Conservation (phyloP, 331 rosid genomes). For the Stylosanthes scabra region DNA sequence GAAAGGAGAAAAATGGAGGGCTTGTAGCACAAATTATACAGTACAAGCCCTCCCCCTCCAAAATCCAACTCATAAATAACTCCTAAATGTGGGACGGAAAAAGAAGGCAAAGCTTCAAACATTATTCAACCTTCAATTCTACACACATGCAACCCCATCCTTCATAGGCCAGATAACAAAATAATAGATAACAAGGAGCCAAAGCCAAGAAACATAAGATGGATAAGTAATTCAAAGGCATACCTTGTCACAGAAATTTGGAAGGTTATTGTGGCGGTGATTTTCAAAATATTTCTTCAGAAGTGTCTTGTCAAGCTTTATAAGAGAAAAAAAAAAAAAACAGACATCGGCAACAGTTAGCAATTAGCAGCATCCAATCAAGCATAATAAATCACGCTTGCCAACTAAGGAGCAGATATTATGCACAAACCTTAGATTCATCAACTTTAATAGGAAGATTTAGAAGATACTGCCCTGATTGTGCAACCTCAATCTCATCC, state of each 20-base stretch:
- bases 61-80: no score
- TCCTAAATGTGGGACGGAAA: neutral
- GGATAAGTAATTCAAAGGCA: constrained; percentile 18
- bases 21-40: no score
- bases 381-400: constrained; percentile 25
- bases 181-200: constrained; percentile 13
- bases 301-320: constrained; percentile 88
- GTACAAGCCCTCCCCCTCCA: no score
- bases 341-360: constrained; percentile 40
- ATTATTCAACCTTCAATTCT: neutral
- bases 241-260: constrained; percentile 93
- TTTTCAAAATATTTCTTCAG: constrained; percentile 71
- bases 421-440: constrained; percentile 81
- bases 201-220: constrained; percentile 25
- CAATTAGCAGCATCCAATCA: constrained; percentile 42
- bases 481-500: constrained; percentile 87
- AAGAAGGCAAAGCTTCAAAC: constrained; percentile 15
- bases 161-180: constrained; percentile 3
- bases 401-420: constrained; percentile 14
- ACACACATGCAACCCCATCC: no score
- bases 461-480: constrained; percentile 89
- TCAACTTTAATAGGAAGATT: constrained; percentile 94
- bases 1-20: no score
- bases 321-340: constrained; percentile 42
- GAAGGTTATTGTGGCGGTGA: constrained; percentile 70